phyloP scores from a whole-genome alignment of 1,284 basidiomycete species.

The Puccinia triticina region DNA sequence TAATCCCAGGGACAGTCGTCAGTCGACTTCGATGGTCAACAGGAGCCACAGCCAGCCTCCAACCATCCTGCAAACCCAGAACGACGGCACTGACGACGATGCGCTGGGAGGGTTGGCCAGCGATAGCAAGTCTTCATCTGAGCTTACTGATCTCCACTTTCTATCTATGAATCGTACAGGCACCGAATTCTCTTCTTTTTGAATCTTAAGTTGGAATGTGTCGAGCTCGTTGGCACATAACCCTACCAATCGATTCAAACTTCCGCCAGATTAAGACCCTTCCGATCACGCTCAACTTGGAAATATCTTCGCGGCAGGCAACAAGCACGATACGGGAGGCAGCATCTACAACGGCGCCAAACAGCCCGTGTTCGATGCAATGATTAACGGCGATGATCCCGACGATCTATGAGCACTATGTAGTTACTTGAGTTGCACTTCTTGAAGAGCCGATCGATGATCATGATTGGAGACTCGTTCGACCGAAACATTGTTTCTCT shows the following conservation, averaged over 20 bases:
- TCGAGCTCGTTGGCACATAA: slow-evolving; percentile 19
- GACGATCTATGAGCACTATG: slow-evolving; percentile 25
- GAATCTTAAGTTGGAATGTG: neutral
- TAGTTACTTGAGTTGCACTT: slow-evolving; percentile 27
- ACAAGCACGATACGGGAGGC: slow-evolving; percentile 31
- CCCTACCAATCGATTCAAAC: slow-evolving; percentile 18
- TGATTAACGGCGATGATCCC: slow-evolving; percentile 8
- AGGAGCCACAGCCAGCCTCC: neutral
- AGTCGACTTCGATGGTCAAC: neutral
- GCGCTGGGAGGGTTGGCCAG: neutral
- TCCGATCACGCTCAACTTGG: slow-evolving; percentile 25
- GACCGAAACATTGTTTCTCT: slow-evolving; percentile 37
- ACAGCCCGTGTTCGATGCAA: neutral
- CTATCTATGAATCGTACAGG: neutral
- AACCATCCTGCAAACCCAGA: neutral
- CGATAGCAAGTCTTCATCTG: slow-evolving; percentile 2
- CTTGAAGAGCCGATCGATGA: slow-evolving; percentile 29
- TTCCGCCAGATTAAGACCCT: slow-evolving; percentile 28
- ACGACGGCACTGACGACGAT: neutral
- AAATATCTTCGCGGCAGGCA: slow-evolving; percentile 21
- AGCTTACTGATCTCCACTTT: neutral
- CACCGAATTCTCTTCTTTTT: neutral
- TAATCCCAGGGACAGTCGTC: neutral
- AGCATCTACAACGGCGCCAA: slow-evolving; percentile 33
- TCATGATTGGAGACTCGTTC: slow-evolving; percentile 49